Conservation (phyloP, 345 rosid genomes). For the Kandelia obovata region DNA sequence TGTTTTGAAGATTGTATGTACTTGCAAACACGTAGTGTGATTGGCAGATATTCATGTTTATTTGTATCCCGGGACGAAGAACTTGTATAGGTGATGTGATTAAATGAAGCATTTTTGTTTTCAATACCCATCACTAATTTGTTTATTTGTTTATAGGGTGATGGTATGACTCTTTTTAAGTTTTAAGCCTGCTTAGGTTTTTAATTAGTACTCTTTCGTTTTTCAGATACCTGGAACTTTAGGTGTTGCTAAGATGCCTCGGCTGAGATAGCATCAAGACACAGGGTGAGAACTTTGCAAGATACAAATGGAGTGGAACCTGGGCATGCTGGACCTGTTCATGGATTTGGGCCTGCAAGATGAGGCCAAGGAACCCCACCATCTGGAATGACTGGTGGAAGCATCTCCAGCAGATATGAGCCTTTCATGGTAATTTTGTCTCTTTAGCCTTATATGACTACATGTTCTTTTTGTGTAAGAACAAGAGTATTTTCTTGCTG, state of each 20-base stretch:
- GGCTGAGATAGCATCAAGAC: constrained; percentile 48
- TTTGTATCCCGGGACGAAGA: constrained; percentile 55
- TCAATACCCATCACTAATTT: background rate
- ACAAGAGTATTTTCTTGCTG: background rate
- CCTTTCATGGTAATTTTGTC: constrained; percentile 33
- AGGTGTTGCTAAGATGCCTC: constrained; percentile 51
- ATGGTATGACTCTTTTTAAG: background rate
- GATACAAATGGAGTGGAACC: constrained; percentile 40
- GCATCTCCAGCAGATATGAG: constrained; percentile 38
- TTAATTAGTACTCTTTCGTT: background rate
- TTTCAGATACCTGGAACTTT: constrained; percentile 53
- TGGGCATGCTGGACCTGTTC: constrained; percentile 30
- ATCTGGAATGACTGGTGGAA: constrained; percentile 28
- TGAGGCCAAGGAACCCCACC: constrained; percentile 28
- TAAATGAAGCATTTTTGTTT: background rate
- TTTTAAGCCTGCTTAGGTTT: background rate
- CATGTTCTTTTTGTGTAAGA: background rate
- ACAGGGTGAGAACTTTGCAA: constrained; percentile 46
- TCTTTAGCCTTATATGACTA: background rate
- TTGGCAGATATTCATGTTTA: constrained; percentile 49
- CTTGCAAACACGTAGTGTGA: no score
- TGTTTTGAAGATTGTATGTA: no score
- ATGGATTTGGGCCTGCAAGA: constrained; percentile 31
- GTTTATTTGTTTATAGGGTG: background rate
- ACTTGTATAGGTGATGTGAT: constrained; percentile 48